Evolutionary conservation across 192 early-diverging fungal species (phyloP).

Genomic region (Thoreauomyces humboldtii): DNA sequence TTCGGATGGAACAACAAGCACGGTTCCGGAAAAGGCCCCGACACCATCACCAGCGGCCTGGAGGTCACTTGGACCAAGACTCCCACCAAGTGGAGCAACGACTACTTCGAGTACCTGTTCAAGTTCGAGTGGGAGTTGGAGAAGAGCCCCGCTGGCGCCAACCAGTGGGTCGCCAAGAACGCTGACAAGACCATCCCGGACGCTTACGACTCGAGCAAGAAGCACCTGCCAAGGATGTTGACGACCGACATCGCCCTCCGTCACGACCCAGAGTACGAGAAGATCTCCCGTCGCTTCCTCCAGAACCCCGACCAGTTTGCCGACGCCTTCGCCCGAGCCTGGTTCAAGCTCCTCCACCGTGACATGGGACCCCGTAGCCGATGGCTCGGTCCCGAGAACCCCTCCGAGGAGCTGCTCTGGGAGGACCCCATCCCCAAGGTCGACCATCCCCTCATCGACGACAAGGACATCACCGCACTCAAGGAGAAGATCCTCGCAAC

Average conservation of each 20-base stretch:
- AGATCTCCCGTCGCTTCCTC: conserved; percentile 59
- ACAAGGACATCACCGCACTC: too few relatives aligned
- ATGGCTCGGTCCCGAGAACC: conserved; percentile 26
- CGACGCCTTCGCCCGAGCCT: conserved; percentile 28
- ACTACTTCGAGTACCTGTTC: conserved; percentile 64
- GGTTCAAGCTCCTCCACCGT: conserved; percentile 37
- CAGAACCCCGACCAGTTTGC: conserved; percentile 33
- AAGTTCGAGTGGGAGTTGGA: conserved; percentile 25
- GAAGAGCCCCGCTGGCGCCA: conserved; percentile 27
- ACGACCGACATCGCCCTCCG: conserved; percentile 64
- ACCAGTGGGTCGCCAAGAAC: conserved; percentile 55
- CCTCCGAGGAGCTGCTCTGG: too few relatives aligned
- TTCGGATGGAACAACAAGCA: too few relatives aligned
- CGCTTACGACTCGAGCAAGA: conserved; percentile 64
- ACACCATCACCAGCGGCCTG: conserved; percentile 59
- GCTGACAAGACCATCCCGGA: conserved; percentile 76
- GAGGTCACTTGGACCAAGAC: conserved; percentile 79
- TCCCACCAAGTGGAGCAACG: conserved; percentile 80
- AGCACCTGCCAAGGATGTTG: too few relatives aligned
- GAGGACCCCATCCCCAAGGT: too few relatives aligned
- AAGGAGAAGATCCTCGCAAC: too few relatives aligned
- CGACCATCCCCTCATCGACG: too few relatives aligned
- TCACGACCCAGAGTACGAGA: conserved; percentile 52
- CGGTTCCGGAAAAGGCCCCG: conserved; percentile 34
- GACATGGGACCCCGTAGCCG: conserved; percentile 34